These are phyloP conservation scores for Symbiodinium pilosum DNA, from an alignment of 73 alveolate species.

Conservation along the genomic window DNA sequence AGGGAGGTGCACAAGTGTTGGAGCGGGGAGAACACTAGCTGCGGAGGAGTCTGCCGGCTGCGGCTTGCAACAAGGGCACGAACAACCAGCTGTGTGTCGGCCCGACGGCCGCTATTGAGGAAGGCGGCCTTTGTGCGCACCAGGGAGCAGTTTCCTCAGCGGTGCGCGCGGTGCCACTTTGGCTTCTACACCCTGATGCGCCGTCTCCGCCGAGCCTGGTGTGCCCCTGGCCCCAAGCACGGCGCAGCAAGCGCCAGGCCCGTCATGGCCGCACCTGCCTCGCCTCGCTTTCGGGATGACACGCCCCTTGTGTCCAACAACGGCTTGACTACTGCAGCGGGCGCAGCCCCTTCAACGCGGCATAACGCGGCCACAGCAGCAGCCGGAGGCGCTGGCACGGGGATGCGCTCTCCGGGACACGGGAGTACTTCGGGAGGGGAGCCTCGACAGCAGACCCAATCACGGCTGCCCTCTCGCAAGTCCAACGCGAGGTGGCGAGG, in stretches of 20 bases:
- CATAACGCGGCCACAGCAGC: too few species aligned
- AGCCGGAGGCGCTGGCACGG: not conserved
- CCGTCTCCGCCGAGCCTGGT: too few species aligned
- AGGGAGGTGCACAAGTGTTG: not conserved
- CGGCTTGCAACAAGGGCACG: constrained; percentile 6
- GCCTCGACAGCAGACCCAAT: constrained; percentile 14
- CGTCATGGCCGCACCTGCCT: too few species aligned
- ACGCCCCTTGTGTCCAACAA: not conserved
- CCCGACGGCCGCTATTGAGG: not conserved
- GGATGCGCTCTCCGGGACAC: not conserved
- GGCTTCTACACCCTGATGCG: too few species aligned
- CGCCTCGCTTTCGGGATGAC: not conserved
- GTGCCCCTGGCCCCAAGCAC: too few species aligned
- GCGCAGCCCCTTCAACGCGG: not conserved
- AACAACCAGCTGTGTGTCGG: constrained; percentile 33
- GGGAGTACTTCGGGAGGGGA: not conserved
- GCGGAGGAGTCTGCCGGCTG: not conserved
- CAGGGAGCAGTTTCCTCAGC: too few species aligned
- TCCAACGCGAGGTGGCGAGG: constrained; percentile 17
- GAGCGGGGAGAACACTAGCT: not conserved
- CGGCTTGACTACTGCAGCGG: not conserved
- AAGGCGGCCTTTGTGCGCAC: too few species aligned
- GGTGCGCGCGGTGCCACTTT: too few species aligned
- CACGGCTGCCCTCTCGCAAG: not conserved
- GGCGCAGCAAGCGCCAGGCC: too few species aligned